Evolutionary conservation across 1,139 yeast genomes (phyloP).

Genomic region (Taphrina sp.): DNA sequence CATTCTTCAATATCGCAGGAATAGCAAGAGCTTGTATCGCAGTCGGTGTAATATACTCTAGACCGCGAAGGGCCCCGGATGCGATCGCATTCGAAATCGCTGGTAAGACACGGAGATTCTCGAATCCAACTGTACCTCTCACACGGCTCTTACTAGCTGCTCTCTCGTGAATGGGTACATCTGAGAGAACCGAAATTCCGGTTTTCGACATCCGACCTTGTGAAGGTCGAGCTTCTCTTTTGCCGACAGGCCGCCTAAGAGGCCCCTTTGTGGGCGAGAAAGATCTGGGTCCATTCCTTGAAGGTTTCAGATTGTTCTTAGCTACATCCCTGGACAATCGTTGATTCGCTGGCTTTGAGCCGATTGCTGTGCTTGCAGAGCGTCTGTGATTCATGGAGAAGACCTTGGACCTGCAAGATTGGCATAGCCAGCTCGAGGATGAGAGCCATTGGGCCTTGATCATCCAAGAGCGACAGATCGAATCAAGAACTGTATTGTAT

Average conservation of each 20-base stretch:
- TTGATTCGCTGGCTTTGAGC: constrained; percentile 1
- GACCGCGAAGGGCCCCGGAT: constrained; percentile 51
- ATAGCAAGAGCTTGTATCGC: constrained; percentile 63
- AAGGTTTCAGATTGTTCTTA: not conserved
- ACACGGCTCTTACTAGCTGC: constrained; percentile 19
- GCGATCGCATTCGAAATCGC: constrained; percentile 63
- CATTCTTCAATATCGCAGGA: constrained; percentile 42
- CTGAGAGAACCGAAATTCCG: constrained; percentile 13
- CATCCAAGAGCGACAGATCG: no score
- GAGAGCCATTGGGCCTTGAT: no score
- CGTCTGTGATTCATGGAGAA: no score
- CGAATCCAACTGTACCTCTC: constrained; percentile 47
- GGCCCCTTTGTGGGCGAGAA: no score
- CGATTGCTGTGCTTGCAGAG: not conserved
- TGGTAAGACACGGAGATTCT: constrained; percentile 64
- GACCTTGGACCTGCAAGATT: no score
- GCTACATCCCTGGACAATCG: constrained; percentile 10
- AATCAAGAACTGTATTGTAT: no score
- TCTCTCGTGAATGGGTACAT: constrained; percentile 17
- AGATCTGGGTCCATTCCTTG: not conserved
- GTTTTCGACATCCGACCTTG: constrained; percentile 28
- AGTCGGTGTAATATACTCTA: constrained; percentile 52
- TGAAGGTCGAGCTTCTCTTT: not conserved
- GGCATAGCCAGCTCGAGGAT: no score
- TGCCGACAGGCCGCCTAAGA: no score